These are phyloP conservation scores for Pinus tabuliformis DNA, from an alignment of 75 land plant species.

Conservation along the genomic window DNA sequence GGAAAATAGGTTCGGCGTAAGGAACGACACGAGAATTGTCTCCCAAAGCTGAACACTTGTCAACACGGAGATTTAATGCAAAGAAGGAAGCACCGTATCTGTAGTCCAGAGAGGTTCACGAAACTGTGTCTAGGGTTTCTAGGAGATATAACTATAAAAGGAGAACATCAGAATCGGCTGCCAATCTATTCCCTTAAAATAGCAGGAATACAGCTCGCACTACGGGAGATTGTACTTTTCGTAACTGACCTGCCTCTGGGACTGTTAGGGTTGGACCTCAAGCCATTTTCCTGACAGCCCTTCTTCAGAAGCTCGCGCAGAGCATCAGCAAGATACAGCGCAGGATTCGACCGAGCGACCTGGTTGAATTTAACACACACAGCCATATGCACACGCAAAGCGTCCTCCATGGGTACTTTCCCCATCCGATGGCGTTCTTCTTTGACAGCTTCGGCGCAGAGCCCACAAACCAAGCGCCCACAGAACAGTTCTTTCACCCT, in stretches of 20 bases:
- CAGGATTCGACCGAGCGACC: constrained; percentile 48
- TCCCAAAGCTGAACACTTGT: too few species aligned
- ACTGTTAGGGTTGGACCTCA: neutral
- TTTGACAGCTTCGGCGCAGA: constrained; percentile 81
- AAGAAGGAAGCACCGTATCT: too few species aligned
- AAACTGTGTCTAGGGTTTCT: too few species aligned
- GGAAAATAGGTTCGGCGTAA: too few species aligned
- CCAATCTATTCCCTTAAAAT: constrained; percentile 19
- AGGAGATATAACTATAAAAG: too few species aligned
- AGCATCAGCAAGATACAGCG: constrained; percentile 36
- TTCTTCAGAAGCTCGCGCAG: constrained; percentile 42
- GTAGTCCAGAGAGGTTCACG: too few species aligned
- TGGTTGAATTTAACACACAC: constrained; percentile 57
- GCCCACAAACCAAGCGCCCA: constrained; percentile 77
- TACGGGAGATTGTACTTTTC: constrained; percentile 1
- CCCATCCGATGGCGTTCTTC: constrained; percentile 29
- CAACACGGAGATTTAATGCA: too few species aligned
- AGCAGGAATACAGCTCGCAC: constrained; percentile 59
- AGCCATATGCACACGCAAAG: constrained; percentile 41
- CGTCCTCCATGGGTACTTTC: constrained; percentile 34
- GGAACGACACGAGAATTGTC: too few species aligned
- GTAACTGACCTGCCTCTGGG: neutral
- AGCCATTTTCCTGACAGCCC: neutral
- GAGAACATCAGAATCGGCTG: too few species aligned
- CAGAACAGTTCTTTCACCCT: constrained; percentile 28